A percentile compares a stretch with the other conserved stretches of the same genome.
phyloP scores from a whole-genome alignment of 2,329 filamentous ascomycete genomes.

The Aureobasidium uvarum region DNA sequence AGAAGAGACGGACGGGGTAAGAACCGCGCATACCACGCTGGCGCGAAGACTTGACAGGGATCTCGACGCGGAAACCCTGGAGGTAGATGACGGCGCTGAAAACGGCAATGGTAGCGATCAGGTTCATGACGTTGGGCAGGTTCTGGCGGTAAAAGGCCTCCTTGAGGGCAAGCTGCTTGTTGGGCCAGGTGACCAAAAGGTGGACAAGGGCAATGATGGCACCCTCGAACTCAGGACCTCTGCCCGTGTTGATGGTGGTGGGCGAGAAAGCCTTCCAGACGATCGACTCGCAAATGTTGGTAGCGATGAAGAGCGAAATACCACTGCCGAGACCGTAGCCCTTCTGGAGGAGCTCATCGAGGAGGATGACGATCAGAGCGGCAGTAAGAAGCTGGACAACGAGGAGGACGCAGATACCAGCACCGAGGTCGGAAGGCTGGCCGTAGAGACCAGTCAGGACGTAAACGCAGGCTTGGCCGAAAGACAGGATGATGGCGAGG shows the following conservation, averaged over 20 bases:
- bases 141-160: constrained; percentile 99
- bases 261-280: constrained; percentile 99
- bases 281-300: constrained; percentile 99
- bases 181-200: constrained; percentile 95
- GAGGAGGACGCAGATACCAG: constrained; percentile 96
- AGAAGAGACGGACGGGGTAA: constrained; percentile 98
- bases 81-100: constrained; percentile 98
- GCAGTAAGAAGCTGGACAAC: constrained; percentile 97
- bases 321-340: constrained; percentile 97
- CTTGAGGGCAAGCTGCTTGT: constrained; percentile 97
- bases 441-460: constrained; percentile 98
- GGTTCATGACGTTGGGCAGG: constrained; percentile 99
- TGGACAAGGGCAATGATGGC: constrained; percentile 98
- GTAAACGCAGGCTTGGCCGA: constrained; percentile 96
- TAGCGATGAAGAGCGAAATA: constrained; percentile 99
- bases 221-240: constrained; percentile 98
- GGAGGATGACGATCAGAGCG: constrained; percentile 97
- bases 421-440: constrained; percentile 91
- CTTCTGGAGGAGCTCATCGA: constrained; percentile 99
- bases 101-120: constrained; percentile 86
- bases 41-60: constrained; percentile 98
- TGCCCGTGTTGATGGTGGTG: constrained; percentile 98
- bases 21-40: constrained; percentile 98
- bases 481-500: constrained; percentile 94
- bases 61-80: constrained; percentile 87